Conservation (phyloP, 495 filamentous ascomycete genomes). For the Glarea lozoyensis region DNA sequence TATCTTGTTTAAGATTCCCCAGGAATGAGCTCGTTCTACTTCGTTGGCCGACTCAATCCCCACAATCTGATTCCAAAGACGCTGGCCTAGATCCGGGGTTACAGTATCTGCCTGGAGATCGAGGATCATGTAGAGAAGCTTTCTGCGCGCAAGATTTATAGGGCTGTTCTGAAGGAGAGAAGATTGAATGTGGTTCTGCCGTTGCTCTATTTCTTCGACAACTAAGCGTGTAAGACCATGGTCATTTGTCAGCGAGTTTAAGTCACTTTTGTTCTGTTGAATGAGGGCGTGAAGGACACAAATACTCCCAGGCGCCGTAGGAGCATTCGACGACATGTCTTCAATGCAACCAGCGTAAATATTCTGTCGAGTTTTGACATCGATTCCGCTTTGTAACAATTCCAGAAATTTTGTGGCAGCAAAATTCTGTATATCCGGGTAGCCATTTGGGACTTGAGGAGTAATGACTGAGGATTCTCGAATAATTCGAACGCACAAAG, state of each 20-base stretch:
- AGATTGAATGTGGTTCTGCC: constrained; percentile 20
- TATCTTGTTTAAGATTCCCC: constrained; percentile 53
- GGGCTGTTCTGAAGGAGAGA: constrained; percentile 28
- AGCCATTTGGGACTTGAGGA: constrained; percentile 29
- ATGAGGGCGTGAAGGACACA: constrained; percentile 57
- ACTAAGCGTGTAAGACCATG: constrained; percentile 36
- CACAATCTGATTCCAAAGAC: constrained; percentile 61
- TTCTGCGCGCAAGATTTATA: constrained; percentile 43
- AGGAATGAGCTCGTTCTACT: constrained; percentile 50
- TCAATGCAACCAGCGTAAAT: constrained; percentile 49
- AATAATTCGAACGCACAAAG: constrained; percentile 57
- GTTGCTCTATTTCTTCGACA: constrained; percentile 38
- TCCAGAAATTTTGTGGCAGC: constrained; percentile 28
- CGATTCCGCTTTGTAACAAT: constrained; percentile 34
- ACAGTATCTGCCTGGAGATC: constrained; percentile 50
- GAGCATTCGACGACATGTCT: constrained; percentile 47
- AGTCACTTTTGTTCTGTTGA: constrained; percentile 25
- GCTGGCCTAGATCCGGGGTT: constrained; percentile 46
- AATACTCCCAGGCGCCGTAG: constrained; percentile 58
- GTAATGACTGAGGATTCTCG: constrained; percentile 48
- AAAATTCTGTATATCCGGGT: constrained; percentile 46
- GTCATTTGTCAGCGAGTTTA: constrained; percentile 30
- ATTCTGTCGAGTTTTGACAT: constrained; percentile 35
- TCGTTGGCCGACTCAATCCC: constrained; percentile 45
- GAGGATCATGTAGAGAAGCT: constrained; percentile 50